These are phyloP conservation scores for Rutstroemia sp. DNA, from an alignment of 2,329 filamentous ascomycete species.

Conservation along the genomic window DNA sequence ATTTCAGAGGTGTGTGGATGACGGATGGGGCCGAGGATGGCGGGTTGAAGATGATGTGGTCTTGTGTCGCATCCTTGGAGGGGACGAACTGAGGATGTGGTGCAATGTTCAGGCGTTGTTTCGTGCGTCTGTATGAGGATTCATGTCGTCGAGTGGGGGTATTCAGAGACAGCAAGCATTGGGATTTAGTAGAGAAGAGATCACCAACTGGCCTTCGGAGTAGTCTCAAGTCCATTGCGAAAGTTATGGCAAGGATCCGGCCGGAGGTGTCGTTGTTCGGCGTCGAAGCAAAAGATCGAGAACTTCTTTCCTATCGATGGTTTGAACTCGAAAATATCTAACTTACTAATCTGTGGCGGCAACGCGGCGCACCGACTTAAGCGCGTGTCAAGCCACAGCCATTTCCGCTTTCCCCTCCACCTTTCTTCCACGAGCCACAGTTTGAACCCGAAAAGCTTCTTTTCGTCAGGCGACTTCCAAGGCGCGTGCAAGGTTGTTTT, in stretches of 20 bases:
- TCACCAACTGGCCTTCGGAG: conserved; percentile 25
- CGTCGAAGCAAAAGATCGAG: no score
- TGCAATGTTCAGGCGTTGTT: conserved; percentile 40
- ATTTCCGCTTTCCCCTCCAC: no score
- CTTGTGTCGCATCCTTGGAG: conserved; percentile 29
- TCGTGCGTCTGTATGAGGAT: conserved; percentile 29
- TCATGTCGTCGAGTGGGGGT: conserved; percentile 26
- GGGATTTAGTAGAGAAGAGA: conserved; percentile 20
- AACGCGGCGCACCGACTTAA: no score
- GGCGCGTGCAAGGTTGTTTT: neutral
- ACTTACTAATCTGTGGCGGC: no score
- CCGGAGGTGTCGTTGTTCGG: no score
- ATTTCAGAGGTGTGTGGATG: conserved; percentile 58
- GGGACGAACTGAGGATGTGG: conserved; percentile 53
- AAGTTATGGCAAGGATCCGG: neutral
- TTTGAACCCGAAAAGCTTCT: no score
- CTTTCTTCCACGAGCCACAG: no score
- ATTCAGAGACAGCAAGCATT: conserved; percentile 25
- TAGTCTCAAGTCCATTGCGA: conserved; percentile 26
- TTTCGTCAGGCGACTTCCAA: no score
- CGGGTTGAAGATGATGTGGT: conserved; percentile 50
- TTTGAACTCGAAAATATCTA: no score
- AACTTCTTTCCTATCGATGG: no score
- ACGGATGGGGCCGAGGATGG: conserved; percentile 48
- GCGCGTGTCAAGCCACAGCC: no score